Percentiles rank a stretch among this genome's conserved stretches.
phyloP scores from a whole-genome alignment of 257 asterid species.

The Lycium ferocissimum region DNA sequence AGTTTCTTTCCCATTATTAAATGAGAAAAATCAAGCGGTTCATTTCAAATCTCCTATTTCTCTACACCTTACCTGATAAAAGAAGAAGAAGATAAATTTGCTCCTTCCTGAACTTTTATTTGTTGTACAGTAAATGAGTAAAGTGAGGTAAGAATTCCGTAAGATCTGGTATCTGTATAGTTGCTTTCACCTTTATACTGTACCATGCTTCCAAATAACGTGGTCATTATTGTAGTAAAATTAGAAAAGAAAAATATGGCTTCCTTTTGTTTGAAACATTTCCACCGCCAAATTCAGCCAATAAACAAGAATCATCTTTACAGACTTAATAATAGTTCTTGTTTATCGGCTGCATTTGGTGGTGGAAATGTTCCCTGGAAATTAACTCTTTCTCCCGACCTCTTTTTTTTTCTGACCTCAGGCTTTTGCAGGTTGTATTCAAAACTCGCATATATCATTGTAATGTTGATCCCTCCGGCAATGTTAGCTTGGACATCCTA shows the following conservation, averaged over 20 bases:
- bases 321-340: neutral
- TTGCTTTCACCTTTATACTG: neutral
- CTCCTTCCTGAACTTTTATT: too few species aligned
- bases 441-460: constrained; percentile 90
- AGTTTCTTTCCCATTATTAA: too few species aligned
- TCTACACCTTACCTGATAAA: too few species aligned
- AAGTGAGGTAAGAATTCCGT: too few species aligned
- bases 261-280: constrained; percentile 4
- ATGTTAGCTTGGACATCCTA: constrained; percentile 83
- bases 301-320: constrained; percentile 4
- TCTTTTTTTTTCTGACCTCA: constrained; percentile 47
- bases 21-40: too few species aligned
- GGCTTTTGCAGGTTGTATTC: constrained; percentile 82
- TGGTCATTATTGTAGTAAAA: neutral
- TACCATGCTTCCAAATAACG: neutral
- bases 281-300: neutral
- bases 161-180: too few species aligned
- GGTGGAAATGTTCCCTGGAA: neutral
- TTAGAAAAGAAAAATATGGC: neutral
- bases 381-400: neutral
- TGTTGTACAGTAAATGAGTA: too few species aligned
- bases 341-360: constrained; percentile 11
- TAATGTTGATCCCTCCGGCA: constrained; percentile 79
- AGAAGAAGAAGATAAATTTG: too few species aligned
- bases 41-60: too few species aligned